Evolutionary conservation across 495 filamentous ascomycete species (phyloP).

Genomic region (Pyrenopolyporus hunteri): DNA sequence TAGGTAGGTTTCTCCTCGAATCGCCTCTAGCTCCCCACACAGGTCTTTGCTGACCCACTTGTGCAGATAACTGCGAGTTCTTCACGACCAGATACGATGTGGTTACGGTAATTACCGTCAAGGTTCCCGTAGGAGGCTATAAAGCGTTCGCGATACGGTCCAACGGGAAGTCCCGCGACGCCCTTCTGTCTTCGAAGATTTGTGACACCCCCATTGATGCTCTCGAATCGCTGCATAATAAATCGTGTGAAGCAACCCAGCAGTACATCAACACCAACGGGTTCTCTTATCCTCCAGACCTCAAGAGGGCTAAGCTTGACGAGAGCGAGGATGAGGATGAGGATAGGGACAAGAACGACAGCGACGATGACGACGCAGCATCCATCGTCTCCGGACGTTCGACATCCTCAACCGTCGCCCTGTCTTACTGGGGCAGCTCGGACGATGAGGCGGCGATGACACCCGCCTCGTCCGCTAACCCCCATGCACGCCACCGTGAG

Average conservation of each 20-base stretch:
- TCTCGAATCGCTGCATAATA: constrained; percentile 40
- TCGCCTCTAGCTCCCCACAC: not conserved
- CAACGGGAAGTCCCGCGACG: constrained; percentile 39
- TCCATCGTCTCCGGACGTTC: constrained; percentile 34
- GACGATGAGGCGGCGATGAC: constrained; percentile 40
- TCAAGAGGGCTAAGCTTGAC: constrained; percentile 18
- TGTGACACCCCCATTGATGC: constrained; percentile 34
- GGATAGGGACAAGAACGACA: constrained; percentile 26
- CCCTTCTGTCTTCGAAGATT: constrained; percentile 40
- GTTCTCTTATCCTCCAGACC: constrained; percentile 35
- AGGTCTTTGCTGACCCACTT: not conserved
- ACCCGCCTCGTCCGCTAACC: constrained; percentile 17
- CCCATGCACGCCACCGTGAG: constrained; percentile 8
- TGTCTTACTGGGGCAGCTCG: constrained; percentile 38
- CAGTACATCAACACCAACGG: constrained; percentile 47
- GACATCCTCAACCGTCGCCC: constrained; percentile 37
- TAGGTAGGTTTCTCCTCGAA: constrained; percentile 27
- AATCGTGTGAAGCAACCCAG: constrained; percentile 47
- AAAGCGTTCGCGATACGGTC: constrained; percentile 44
- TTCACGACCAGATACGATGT: constrained; percentile 35
- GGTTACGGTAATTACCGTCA: constrained; percentile 44
- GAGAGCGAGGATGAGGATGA: constrained; percentile 7
- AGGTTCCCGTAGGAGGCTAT: constrained; percentile 41
- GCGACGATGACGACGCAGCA: constrained; percentile 27
- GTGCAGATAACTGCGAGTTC: constrained; percentile 51